Evolutionary conservation across 2,329 filamentous ascomycete species (phyloP).

Genomic region (Phoma herbarum): DNA sequence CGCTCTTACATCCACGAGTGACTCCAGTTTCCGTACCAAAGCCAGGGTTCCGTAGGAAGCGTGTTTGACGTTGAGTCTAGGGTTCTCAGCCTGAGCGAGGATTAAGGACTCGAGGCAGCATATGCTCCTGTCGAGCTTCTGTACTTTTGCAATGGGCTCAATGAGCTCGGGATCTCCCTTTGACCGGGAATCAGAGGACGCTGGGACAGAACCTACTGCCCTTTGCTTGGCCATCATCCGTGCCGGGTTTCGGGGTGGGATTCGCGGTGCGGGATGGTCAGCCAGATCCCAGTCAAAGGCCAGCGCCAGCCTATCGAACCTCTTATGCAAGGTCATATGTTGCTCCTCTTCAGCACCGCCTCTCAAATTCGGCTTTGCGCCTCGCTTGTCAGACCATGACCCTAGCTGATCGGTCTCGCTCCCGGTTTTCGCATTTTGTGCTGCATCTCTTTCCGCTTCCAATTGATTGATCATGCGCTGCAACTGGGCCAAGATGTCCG

Average conservation of each 20-base stretch:
- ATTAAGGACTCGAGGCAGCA: not conserved
- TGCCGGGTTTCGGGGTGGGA: not conserved
- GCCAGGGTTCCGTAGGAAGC: not conserved
- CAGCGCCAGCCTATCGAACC: too few species aligned
- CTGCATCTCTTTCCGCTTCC: not conserved
- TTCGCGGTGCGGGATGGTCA: too few species aligned
- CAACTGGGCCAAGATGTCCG: not conserved
- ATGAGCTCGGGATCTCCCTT: not conserved
- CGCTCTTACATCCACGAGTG: not conserved
- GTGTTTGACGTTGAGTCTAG: not conserved
- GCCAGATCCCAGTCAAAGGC: not conserved
- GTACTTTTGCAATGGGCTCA: not conserved
- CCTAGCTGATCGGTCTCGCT: too few species aligned
- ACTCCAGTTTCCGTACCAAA: not conserved
- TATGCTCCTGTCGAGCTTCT: not conserved
- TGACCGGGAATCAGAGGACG: too few species aligned
- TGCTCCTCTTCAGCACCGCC: not conserved
- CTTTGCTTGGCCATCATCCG: not conserved
- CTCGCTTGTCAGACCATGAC: too few species aligned
- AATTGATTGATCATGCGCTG: not conserved
- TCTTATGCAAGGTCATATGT: not conserved
- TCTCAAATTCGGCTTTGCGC: not conserved
- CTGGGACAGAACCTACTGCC: too few species aligned
- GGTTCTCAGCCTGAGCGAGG: not conserved
- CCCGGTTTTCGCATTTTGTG: not conserved